A percentile compares a stretch with the other conserved stretches of the same genome.
These are phyloP conservation scores for Xylaria sp. DNA, from an alignment of 2,329 filamentous ascomycete species.

Conservation along the genomic window DNA sequence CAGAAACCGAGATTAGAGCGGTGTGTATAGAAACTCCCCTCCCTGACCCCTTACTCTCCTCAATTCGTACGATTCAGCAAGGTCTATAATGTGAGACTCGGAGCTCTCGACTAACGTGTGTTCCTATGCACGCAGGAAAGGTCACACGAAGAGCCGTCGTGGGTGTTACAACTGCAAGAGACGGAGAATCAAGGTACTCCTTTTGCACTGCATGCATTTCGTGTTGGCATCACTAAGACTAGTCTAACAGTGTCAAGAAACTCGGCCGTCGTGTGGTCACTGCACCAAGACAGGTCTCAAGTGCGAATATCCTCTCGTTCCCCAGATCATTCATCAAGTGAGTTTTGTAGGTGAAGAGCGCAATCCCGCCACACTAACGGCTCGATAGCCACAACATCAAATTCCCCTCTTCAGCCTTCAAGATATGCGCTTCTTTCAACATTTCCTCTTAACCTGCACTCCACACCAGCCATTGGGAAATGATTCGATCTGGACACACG, in stretches of 20 bases:
- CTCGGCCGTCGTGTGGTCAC: slow-evolving; percentile 69
- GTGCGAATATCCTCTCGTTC: slow-evolving; percentile 68
- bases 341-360: not conserved
- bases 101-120: no score
- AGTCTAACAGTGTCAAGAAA: slow-evolving; percentile 68
- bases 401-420: slow-evolving; percentile 68
- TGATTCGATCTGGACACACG: slow-evolving; percentile 72
- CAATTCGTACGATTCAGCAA: no score
- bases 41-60: no score
- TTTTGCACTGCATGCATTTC: not conserved
- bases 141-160: slow-evolving; percentile 72
- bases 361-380: slow-evolving; percentile 33
- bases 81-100: no score
- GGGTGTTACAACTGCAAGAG: slow-evolving; percentile 76
- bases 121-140: slow-evolving; percentile 49
- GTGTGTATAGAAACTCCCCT: not conserved
- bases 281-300: slow-evolving; percentile 70
- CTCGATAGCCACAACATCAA: slow-evolving; percentile 61
- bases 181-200: slow-evolving; percentile 68
- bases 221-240: slow-evolving; percentile 16
- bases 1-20: slow-evolving; percentile 60
- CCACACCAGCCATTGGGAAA: slow-evolving; percentile 73
- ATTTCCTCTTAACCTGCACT: slow-evolving; percentile 70
- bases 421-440: slow-evolving; percentile 76
- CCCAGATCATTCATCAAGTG: slow-evolving; percentile 63